Evolutionary conservation across 2,329 filamentous ascomycete genomes (phyloP).

Genomic region (Aspergillus cejpii): DNA sequence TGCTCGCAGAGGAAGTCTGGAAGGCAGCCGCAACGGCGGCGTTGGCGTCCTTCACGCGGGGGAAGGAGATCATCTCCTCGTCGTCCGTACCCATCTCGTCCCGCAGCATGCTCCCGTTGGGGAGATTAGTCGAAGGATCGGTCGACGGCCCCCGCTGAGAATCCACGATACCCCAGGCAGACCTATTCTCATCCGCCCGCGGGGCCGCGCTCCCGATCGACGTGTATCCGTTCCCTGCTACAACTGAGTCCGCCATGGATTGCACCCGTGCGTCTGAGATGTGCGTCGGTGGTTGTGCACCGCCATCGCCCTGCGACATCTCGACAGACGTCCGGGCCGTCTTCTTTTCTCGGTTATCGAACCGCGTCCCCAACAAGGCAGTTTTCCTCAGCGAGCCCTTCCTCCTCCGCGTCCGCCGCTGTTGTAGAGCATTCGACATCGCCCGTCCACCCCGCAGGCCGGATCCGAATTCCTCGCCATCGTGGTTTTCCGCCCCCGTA

Average conservation of each 20-base stretch:
- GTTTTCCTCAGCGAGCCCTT: conserved; percentile 84
- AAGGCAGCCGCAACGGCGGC: conserved; percentile 11
- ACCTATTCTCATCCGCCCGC: conserved; percentile 3
- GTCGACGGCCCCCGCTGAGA: conserved; percentile 15
- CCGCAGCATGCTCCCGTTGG: conserved; percentile 51
- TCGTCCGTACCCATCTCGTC: conserved; percentile 76
- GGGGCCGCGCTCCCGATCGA: conserved; percentile 15
- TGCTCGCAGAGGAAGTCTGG: conserved; percentile 13
- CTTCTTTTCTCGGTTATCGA: conserved; percentile 33
- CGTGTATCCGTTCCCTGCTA: conserved; percentile 10
- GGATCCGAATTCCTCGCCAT: conserved; percentile 25
- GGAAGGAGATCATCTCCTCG: conserved; percentile 66
- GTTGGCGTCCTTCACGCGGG: conserved; percentile 41
- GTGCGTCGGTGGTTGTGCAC: conserved; percentile 7
- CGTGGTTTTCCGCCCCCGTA: conserved; percentile 20
- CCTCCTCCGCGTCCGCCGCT: conserved; percentile 58
- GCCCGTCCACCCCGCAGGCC: conserved; percentile 43
- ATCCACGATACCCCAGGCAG: conserved; percentile 16
- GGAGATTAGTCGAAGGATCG: conserved; percentile 29
- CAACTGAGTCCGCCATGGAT: conserved; percentile 9
- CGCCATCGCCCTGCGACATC: conserved; percentile 14
- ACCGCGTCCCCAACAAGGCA: conserved; percentile 62
- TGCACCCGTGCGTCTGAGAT: conserved; percentile 6
- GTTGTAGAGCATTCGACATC: conserved; percentile 45
- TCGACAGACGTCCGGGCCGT: conserved; percentile 11